Evolutionary conservation across 2,329 filamentous ascomycete genomes (phyloP).

Genomic region (Neospermospora avenae): DNA sequence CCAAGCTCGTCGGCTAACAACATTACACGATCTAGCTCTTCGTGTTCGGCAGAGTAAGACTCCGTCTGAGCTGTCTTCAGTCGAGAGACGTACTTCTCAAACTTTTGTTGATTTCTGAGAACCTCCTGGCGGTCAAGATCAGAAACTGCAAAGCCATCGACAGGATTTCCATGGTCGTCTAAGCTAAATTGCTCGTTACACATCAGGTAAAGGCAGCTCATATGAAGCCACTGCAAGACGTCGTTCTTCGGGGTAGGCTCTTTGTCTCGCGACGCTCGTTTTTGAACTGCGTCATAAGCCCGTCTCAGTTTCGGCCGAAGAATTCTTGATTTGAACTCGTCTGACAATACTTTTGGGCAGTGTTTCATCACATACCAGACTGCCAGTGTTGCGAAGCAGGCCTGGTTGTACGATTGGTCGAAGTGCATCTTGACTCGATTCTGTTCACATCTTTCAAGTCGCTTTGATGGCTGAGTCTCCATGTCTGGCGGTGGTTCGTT

Average conservation of each 20-base stretch:
- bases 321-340: conserved; percentile 8
- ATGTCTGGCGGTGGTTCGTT: background rate
- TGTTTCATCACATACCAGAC: conserved; percentile 24
- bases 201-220: conserved; percentile 19
- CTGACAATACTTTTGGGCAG: conserved; percentile 12
- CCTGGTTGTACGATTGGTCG: conserved; percentile 22
- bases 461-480: conserved; percentile 9
- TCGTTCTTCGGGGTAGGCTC: conserved; percentile 24
- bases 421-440: conserved; percentile 11
- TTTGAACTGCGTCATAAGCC: conserved; percentile 17
- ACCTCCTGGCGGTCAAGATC: conserved; percentile 13
- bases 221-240: conserved; percentile 20
- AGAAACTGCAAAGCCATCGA: conserved; percentile 9
- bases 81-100: conserved; percentile 19
- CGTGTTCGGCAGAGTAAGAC: conserved; percentile 17
- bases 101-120: conserved; percentile 15
- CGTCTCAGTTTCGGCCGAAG: conserved; percentile 11
- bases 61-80: conserved; percentile 17
- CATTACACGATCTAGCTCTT: conserved; percentile 18
- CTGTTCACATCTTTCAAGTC: conserved; percentile 14
- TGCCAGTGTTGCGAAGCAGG: conserved; percentile 22
- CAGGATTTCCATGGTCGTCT: background rate
- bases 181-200: conserved; percentile 1
- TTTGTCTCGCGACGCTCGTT: conserved; percentile 13
- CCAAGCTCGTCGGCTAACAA: conserved; percentile 19